phyloP scores from a whole-genome alignment of 345 rosid genomes.

The Acer campestre region DNA sequence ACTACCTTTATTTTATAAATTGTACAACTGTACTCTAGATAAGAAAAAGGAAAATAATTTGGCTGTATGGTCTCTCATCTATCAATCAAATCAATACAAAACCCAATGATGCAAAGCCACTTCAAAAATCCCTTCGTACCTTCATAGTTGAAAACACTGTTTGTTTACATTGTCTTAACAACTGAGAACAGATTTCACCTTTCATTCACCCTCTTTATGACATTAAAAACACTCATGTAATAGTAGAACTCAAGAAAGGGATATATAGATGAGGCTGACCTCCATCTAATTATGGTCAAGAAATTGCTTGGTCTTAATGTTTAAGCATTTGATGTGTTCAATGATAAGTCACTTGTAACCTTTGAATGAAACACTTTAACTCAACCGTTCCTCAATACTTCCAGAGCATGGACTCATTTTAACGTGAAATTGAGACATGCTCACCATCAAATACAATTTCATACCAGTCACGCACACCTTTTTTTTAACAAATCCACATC shows the following conservation, averaged over 20 bases:
- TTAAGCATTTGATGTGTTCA: background rate
- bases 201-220: background rate
- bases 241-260: background rate
- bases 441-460: background rate
- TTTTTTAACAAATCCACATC: constrained; percentile 2
- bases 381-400: background rate
- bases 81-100: constrained; percentile 3
- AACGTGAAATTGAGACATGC: background rate
- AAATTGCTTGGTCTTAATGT: background rate
- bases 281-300: background rate
- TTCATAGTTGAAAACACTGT: background rate
- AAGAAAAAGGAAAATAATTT: background rate
- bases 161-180: background rate
- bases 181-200: background rate
- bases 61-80: background rate
- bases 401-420: background rate
- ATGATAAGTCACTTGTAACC: background rate
- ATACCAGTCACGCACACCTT: background rate
- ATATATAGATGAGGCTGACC: background rate
- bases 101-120: background rate
- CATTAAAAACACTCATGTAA: background rate
- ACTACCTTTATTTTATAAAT: background rate
- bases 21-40: background rate
- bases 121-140: background rate
- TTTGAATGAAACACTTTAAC: no score